Base-by-base conservation (phyloP, 2,329 filamentous ascomycete species). In the Alternaria angustiovoidea region DNA sequence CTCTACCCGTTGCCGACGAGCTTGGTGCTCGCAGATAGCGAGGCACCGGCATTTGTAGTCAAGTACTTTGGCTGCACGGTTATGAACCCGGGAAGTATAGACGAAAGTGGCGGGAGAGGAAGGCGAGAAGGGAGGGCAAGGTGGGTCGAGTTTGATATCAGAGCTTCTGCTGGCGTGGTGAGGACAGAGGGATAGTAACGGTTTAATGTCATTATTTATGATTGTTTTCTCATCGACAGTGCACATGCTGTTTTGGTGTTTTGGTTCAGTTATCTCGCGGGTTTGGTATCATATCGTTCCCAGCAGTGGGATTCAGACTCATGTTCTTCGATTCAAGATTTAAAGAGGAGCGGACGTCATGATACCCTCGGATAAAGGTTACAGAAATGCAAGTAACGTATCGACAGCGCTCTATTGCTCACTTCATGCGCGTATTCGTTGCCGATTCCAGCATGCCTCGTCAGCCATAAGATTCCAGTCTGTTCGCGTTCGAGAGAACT, bases 1-100 rank as follows among this genome's bases (percentile, higher is more conserved):
- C 81, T 99, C 22, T 98, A 97, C 76, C 95, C 94, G 8, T 80
- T 98, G 28, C 95, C 95, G 2, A 94, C 92, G 20, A 88, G 91
- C 1, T 82, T 98, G 72, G 87, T 96, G 16, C 80, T 99, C 4
- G 89, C 93, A 2, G 95, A 99, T 79, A 84, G 90, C 0, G 92
- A 94, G 42, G 89, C 90, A 9, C 89, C 91, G 14, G 86, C 93
- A 0, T 99, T 97, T 73, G 91, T 90, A 54, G 83, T 97, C 65
- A 96, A 92, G 14, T 98, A 98, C 74, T 94, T 97, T 78, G 94
- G 94, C 0, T 98, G 95, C 74, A 92, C 95, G 80, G 94, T 97
- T 34, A 89, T 99, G 86, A 99, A 99, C 76, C 94, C 95, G 0
- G 93, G 93, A 6, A 85, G 86, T 49, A 79, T 99, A 51, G 84